These are phyloP conservation scores for Penicillium occitanis DNA, from an alignment of 2,329 filamentous ascomycete genomes.

Conservation along the genomic window DNA sequence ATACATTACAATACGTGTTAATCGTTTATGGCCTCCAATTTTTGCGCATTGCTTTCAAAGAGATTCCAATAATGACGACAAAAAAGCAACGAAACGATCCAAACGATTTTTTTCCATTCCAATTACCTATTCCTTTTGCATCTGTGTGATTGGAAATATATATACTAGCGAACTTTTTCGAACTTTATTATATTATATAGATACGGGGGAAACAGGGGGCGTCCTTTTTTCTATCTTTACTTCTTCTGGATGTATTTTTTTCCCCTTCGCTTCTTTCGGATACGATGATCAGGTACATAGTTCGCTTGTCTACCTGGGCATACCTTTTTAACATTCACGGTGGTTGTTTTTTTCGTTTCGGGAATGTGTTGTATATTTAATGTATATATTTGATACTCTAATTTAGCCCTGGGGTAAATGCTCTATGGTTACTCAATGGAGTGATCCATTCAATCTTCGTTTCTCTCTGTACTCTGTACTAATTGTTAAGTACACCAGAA, in stretches of 20 bases:
- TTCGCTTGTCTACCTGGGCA: neutral
- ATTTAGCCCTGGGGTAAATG: neutral
- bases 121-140: neutral
- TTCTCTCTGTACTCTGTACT: neutral
- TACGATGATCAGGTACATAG: neutral
- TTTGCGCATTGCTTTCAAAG: neutral
- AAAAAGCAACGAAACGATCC: slow-evolving; percentile 2
- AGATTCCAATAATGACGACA: slow-evolving; percentile 3
- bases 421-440: neutral
- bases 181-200: neutral
- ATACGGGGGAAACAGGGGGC: neutral
- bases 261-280: neutral
- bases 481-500: neutral
- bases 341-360: neutral
- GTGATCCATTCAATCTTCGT: neutral
- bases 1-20: neutral
- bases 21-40: neutral
- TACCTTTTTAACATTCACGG: neutral
- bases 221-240: neutral
- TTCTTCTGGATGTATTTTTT: neutral
- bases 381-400: slow-evolving; percentile 4
- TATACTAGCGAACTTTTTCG: neutral
- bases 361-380: neutral
- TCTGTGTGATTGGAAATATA: neutral
- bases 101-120: neutral